Conservation (phyloP, 345 rosid species). For the Geranium brycei region DNA sequence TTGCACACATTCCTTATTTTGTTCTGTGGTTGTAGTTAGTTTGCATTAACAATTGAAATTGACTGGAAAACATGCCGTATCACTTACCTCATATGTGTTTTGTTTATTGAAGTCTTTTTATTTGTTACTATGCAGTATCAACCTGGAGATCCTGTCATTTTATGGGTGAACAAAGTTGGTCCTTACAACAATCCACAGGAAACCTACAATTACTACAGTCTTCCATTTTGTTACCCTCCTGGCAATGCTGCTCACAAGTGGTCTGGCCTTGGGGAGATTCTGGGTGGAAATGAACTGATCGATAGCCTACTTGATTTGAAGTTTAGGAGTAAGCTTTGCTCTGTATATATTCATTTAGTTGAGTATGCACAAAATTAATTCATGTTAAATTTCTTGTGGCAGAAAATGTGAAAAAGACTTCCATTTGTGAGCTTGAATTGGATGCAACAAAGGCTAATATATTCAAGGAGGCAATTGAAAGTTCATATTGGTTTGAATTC, state of each 20-base stretch:
- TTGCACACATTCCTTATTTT: too few relatives aligned
- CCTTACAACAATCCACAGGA: conserved; percentile 99
- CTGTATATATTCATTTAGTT: background rate
- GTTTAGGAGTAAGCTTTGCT: conserved; percentile 49
- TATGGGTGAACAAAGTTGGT: conserved; percentile 99
- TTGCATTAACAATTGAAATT: too few relatives aligned
- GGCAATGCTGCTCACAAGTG: conserved; percentile 68
- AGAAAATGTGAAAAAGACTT: conserved; percentile 52
- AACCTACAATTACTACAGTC: conserved; percentile 95
- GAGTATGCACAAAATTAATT: conserved; percentile 1
- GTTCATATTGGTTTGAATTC: conserved; percentile 84
- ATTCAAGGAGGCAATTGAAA: conserved; percentile 81
- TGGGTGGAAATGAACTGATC: conserved; percentile 98
- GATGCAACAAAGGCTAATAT: conserved; percentile 54
- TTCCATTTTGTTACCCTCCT: conserved; percentile 80
- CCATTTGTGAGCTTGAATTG: conserved; percentile 53
- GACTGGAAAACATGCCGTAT: too few relatives aligned
- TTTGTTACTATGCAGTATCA: conserved; percentile 47
- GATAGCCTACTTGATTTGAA: conserved; percentile 78
- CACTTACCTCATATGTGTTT: too few relatives aligned
- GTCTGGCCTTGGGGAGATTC: conserved; percentile 99
- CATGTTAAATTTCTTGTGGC: conserved; percentile 9
- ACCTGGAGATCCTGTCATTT: conserved; percentile 60
- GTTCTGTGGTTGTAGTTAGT: too few relatives aligned
- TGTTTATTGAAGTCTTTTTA: too few relatives aligned